Percentiles rank a stretch among this genome's conserved stretches.
Evolutionary conservation across 106 monocot species (phyloP).

Genomic region (Acorus calamus): DNA sequence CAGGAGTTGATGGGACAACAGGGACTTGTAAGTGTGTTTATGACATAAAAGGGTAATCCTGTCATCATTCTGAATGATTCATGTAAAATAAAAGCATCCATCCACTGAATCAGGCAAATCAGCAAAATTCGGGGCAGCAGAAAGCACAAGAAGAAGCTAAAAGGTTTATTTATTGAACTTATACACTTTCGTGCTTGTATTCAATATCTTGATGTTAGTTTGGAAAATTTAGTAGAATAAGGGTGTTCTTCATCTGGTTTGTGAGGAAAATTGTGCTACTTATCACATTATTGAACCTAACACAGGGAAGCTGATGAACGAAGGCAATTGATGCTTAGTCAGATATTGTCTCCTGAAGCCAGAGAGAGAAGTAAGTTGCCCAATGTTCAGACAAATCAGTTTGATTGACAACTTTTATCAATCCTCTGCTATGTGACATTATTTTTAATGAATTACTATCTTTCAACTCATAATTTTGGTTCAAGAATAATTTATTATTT

Average conservation of each 20-base stretch:
- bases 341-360: slow-evolving; percentile 81
- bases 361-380: slow-evolving; percentile 86
- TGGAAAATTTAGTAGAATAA: not conserved
- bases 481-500: no score
- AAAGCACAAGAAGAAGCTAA: slow-evolving; percentile 88
- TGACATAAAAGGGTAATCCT: no score
- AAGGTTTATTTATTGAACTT: slow-evolving; percentile 26
- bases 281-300: slow-evolving; percentile 1
- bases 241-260: not conserved
- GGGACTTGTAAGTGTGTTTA: slow-evolving; percentile 38
- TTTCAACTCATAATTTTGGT: no score
- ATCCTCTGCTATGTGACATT: no score
- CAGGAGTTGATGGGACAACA: slow-evolving; percentile 87
- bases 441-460: no score
- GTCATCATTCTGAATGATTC: not conserved
- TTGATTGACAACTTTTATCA: no score
- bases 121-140: slow-evolving; percentile 62
- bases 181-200: no score
- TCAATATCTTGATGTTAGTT: no score
- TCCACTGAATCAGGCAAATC: slow-evolving; percentile 34
- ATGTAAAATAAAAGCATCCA: not conserved
- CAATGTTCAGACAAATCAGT: no score
- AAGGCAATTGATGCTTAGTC: slow-evolving; percentile 89
- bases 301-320: slow-evolving; percentile 87
- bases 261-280: not conserved